Conservation (phyloP, 2,329 filamentous ascomycete species). For the Didymella arachidicola region DNA sequence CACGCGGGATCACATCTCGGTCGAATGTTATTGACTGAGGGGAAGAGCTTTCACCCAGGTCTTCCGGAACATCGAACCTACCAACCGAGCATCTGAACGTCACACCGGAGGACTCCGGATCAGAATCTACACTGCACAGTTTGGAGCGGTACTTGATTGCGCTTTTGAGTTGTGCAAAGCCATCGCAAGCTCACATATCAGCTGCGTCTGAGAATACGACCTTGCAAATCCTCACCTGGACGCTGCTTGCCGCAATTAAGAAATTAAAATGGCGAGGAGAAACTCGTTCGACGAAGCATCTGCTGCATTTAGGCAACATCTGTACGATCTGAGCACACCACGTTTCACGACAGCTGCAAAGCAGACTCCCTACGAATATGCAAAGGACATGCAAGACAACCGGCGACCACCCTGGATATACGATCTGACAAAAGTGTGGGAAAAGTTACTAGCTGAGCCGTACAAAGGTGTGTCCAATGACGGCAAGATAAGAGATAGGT, state of each 20-base stretch:
- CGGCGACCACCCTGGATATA: slow-evolving; percentile 70
- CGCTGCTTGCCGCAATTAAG: background rate
- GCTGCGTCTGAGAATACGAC: background rate
- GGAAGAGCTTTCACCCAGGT: slow-evolving; percentile 10
- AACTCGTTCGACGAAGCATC: slow-evolving; percentile 40
- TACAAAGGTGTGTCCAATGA: slow-evolving; percentile 75
- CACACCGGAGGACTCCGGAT: slow-evolving; percentile 4
- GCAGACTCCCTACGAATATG: slow-evolving; percentile 70
- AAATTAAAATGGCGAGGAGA: slow-evolving; percentile 25
- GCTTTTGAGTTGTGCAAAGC: background rate
- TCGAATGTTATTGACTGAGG: background rate
- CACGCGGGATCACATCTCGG: background rate
- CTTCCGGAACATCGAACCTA: background rate
- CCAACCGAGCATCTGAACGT: slow-evolving; percentile 1
- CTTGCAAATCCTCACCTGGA: background rate
- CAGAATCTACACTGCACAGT: background rate
- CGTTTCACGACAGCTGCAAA: slow-evolving; percentile 70
- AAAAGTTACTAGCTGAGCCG: slow-evolving; percentile 63
- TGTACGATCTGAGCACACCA: slow-evolving; percentile 67
- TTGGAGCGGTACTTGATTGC: background rate
- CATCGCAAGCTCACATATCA: background rate
- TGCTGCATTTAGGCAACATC: slow-evolving; percentile 62
- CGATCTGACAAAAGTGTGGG: slow-evolving; percentile 50
- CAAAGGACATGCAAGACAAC: slow-evolving; percentile 64
- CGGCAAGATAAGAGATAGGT: slow-evolving; percentile 62